Conservation (phyloP, 2,329 filamentous ascomycete genomes). For the Colletotrichum chlorophyti region DNA sequence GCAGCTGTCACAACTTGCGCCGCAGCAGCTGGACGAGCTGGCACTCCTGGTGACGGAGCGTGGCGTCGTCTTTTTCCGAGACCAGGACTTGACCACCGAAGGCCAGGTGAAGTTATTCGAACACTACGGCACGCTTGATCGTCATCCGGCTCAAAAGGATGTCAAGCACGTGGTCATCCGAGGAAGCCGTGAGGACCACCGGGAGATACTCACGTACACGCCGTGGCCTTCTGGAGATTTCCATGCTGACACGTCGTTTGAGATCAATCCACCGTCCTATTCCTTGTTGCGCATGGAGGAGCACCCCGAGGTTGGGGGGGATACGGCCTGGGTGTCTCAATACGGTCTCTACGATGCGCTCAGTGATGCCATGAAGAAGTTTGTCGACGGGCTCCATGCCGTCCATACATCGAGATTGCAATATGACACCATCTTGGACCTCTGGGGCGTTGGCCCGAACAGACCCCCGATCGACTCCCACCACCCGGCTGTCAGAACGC, state of each 20-base stretch:
- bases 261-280: conserved; percentile 58
- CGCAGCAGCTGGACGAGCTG: conserved; percentile 56
- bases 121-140: conserved; percentile 55
- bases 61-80: conserved; percentile 55
- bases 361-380: conserved; percentile 48
- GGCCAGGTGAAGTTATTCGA: conserved; percentile 51
- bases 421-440: conserved; percentile 54
- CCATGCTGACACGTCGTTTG: conserved; percentile 57
- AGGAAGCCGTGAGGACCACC: conserved; percentile 52
- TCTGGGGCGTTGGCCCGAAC: conserved; percentile 48
- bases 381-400: conserved; percentile 51
- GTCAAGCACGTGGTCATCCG: conserved; percentile 50
- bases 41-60: conserved; percentile 53
- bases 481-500: conserved; percentile 55
- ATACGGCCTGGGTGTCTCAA: conserved; percentile 55
- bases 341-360: conserved; percentile 54
- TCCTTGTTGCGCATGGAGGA: conserved; percentile 59
- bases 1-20: conserved; percentile 52
- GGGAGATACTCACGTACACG: conserved; percentile 51
- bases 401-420: conserved; percentile 53
- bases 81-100: conserved; percentile 53
- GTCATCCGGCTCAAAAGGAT: conserved; percentile 53
- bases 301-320: conserved; percentile 52
- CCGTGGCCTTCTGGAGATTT: conserved; percentile 54
- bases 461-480: conserved; percentile 53